These are phyloP conservation scores for Diospyros lotus DNA, from an alignment of 148 eudicot genomes.

Conservation along the genomic window DNA sequence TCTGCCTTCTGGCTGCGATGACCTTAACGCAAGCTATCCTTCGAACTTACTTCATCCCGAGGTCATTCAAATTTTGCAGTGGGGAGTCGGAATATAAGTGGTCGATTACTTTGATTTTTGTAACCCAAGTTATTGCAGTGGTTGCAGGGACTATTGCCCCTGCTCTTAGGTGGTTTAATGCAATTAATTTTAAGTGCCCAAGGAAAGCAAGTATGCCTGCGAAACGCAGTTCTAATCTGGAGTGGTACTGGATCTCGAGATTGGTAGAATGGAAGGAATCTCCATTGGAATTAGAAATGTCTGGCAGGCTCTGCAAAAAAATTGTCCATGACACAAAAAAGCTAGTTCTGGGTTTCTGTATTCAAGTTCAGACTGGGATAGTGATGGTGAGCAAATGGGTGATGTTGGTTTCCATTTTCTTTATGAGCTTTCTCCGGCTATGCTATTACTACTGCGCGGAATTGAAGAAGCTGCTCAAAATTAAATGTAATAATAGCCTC, in stretches of 20 bases:
- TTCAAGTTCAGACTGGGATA: constrained; percentile 28
- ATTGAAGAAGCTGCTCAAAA: constrained; percentile 1
- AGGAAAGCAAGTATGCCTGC: constrained; percentile 16
- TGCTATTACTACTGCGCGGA: no score
- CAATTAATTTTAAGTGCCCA: constrained; percentile 35
- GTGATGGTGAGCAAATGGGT: constrained; percentile 44
- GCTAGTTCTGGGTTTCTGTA: constrained; percentile 22
- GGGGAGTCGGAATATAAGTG: constrained; percentile 45
- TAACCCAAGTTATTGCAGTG: constrained; percentile 40
- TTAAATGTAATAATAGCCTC: constrained; percentile 16
- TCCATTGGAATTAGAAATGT: constrained; percentile 20
- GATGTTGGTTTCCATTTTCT: constrained; percentile 26
- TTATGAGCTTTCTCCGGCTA: constrained; percentile 14
- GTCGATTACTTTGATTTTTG: constrained; percentile 34
- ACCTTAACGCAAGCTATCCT: constrained; percentile 31
- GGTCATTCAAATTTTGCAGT: constrained; percentile 25
- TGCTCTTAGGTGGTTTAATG: constrained; percentile 41
- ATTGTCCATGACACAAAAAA: constrained; percentile 24
- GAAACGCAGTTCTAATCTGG: constrained; percentile 24
- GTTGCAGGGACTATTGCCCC: constrained; percentile 45
- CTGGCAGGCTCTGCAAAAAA: constrained; percentile 28
- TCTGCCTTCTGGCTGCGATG: constrained; percentile 31
- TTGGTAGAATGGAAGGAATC: constrained; percentile 30
- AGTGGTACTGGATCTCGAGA: constrained; percentile 32
- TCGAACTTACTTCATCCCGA: constrained; percentile 31